Conservation (phyloP, 768 basidiomycete genomes). For the Podaxis pistillaris region DNA sequence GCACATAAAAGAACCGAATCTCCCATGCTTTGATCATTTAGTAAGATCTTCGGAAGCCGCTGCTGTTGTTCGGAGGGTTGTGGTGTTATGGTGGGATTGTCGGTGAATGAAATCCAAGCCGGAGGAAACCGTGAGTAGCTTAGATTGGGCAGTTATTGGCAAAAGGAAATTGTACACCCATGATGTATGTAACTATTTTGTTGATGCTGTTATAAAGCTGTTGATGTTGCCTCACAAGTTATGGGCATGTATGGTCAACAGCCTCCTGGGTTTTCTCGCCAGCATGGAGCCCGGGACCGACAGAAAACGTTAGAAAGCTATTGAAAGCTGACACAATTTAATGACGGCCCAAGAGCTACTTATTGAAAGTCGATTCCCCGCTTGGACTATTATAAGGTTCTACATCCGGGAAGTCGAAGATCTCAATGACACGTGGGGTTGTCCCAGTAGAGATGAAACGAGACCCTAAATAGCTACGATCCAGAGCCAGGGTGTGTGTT, state of each 20-base stretch:
- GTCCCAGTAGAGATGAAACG: not conserved
- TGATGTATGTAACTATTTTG: not conserved
- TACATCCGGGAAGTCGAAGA: not conserved
- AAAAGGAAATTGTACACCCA: not conserved
- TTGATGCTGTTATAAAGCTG: slow-evolving; percentile 2
- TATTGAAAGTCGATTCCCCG: not conserved
- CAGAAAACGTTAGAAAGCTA: not conserved
- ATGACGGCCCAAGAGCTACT: not conserved
- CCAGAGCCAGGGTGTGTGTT: not conserved
- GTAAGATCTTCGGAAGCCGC: not conserved
- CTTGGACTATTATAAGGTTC: not conserved
- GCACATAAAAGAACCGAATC: slow-evolving; percentile 9
- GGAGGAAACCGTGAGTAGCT: not conserved
- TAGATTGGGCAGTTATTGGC: not conserved
- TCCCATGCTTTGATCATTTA: slow-evolving; percentile 11
- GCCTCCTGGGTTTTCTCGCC: not conserved
- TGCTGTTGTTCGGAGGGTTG: slow-evolving; percentile 6
- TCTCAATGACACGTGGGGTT: not conserved
- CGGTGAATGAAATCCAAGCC: not conserved
- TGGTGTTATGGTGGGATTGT: slow-evolving; percentile 5
- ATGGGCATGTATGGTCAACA: not conserved
- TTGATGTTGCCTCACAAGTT: not conserved
- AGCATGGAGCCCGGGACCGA: not conserved
- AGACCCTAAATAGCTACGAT: not conserved
- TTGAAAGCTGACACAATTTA: not conserved